Percentiles rank a stretch among this genome's conserved stretches.
phyloP scores from a whole-genome alignment of 192 early-diverging fungal species.

The Backusella liffmaniae region DNA sequence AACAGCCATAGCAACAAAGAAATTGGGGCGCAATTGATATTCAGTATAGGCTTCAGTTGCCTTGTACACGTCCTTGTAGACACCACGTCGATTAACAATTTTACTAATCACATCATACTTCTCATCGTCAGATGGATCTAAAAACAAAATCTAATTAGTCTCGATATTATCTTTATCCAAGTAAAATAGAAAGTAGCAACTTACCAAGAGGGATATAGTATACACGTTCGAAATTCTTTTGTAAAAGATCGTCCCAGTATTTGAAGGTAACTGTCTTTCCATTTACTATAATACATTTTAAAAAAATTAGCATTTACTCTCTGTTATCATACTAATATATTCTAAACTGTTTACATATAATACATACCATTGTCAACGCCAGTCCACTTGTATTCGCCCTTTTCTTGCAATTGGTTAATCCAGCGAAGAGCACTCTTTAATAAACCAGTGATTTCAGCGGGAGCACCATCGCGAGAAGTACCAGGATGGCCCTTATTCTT shows the following conservation, averaged over 20 bases:
- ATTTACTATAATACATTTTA: slow-evolving; percentile 14
- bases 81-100: slow-evolving; percentile 84
- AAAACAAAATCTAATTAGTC: neutral
- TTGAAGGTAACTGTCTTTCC: slow-evolving; percentile 54
- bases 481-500: slow-evolving; percentile 87
- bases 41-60: slow-evolving; percentile 74
- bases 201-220: slow-evolving; percentile 90
- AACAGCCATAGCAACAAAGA: slow-evolving; percentile 87
- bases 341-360: neutral
- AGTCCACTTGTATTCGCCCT: slow-evolving; percentile 40
- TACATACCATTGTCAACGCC: slow-evolving; percentile 36
- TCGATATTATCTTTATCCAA: neutral
- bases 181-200: neutral
- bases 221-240: slow-evolving; percentile 78
- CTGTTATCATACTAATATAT: slow-evolving; percentile 1
- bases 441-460: slow-evolving; percentile 90
- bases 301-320: slow-evolving; percentile 9
- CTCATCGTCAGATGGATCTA: slow-evolving; percentile 61
- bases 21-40: slow-evolving; percentile 94
- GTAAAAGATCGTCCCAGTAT: slow-evolving; percentile 81
- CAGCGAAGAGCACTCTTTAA: slow-evolving; percentile 83
- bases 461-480: slow-evolving; percentile 91
- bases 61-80: slow-evolving; percentile 90
- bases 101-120: slow-evolving; percentile 57
- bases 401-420: slow-evolving; percentile 58